Percentiles rank a stretch among this genome's conserved stretches.
These are phyloP conservation scores for Fallopia convolvulus DNA, from an alignment of 148 eudicot species.

Conservation along the genomic window DNA sequence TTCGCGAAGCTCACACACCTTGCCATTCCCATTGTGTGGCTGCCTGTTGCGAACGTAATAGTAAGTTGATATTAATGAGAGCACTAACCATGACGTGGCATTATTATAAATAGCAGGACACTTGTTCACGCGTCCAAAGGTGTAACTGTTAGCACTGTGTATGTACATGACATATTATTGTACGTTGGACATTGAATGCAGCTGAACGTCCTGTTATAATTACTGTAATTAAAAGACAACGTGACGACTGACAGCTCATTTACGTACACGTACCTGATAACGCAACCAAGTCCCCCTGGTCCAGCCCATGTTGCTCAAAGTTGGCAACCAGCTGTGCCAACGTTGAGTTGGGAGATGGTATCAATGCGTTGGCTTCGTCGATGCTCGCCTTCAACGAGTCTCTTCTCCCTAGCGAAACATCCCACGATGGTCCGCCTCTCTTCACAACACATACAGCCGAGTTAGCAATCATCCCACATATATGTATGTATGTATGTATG, in stretches of 20 bases:
- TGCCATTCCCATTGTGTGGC: conserved; percentile 65
- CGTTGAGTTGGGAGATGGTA: conserved; percentile 63
- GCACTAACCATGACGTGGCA: no score
- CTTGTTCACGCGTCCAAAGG: no score
- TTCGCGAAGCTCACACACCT: conserved; percentile 56
- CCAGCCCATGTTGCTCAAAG: conserved; percentile 54
- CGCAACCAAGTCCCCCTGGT: conserved; percentile 56
- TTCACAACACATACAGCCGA: not conserved
- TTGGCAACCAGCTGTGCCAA: conserved; percentile 49
- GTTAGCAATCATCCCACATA: no score
- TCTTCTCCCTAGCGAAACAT: conserved; percentile 57
- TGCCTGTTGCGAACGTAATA: conserved; percentile 28
- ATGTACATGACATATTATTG: no score
- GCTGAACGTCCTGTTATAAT: no score
- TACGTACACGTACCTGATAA: conserved; percentile 43
- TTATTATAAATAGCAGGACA: no score
- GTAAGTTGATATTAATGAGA: no score
- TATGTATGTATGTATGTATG: no score
- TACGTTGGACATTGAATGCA: no score
- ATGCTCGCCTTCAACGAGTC: conserved; percentile 60
- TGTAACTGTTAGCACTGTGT: no score
- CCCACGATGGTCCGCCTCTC: conserved; percentile 84
- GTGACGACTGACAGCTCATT: no score
- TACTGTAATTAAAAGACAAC: no score
- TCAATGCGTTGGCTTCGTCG: conserved; percentile 49